phyloP scores from a whole-genome alignment of 2,329 filamentous ascomycete species.

The Metarhizium rileyi region DNA sequence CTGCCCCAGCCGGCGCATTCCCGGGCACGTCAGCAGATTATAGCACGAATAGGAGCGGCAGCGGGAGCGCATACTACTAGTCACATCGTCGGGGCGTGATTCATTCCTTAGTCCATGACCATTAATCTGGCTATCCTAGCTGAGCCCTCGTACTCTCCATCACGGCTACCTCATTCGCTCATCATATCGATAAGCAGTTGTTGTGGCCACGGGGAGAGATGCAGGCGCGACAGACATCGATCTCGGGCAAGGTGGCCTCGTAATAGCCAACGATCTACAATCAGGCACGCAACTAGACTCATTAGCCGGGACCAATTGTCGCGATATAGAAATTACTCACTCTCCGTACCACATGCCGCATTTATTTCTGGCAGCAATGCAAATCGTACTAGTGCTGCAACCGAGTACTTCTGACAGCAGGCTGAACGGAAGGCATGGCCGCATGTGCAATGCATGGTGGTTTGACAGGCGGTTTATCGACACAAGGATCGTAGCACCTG shows the following conservation, averaged over 20 bases:
- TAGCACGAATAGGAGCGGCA: conserved; percentile 16
- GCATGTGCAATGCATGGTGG: conserved; percentile 10
- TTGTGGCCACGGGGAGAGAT: background rate
- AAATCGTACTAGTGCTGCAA: conserved; percentile 17
- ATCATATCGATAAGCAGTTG: background rate
- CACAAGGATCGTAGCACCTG: conserved; percentile 23
- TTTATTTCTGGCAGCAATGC: conserved; percentile 14
- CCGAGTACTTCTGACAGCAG: conserved; percentile 3
- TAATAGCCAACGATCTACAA: background rate
- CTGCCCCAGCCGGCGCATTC: conserved; percentile 37
- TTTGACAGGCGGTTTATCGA: conserved; percentile 12
- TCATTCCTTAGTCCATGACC: background rate
- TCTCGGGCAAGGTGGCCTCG: background rate
- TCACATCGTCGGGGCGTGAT: background rate
- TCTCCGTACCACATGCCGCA: conserved; percentile 16
- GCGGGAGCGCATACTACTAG: conserved; percentile 30
- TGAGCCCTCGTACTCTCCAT: background rate
- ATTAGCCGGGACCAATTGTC: background rate
- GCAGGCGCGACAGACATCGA: background rate
- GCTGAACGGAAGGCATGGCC: background rate
- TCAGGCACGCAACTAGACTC: background rate
- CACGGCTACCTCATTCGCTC: background rate
- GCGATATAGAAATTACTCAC: conserved; percentile 6
- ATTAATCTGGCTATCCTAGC: background rate
- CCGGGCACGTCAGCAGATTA: conserved; percentile 36